Conservation (phyloP, 768 basidiomycete genomes). For the Collybia sp. region DNA sequence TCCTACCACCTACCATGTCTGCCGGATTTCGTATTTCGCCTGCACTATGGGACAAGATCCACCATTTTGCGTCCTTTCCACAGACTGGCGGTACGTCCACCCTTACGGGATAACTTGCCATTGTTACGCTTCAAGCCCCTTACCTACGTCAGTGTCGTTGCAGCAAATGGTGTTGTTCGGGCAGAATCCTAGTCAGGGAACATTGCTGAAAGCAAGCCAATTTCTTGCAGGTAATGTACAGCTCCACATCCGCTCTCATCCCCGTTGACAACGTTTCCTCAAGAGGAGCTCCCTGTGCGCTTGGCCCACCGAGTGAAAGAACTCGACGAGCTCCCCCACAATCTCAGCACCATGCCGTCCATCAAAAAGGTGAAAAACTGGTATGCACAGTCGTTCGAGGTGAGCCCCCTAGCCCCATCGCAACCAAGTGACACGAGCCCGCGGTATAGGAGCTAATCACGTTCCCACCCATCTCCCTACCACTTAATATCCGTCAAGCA, state of each 20-base stretch:
- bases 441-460: slow-evolving; percentile 74
- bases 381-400: slow-evolving; percentile 99
- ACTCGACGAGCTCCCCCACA: slow-evolving; percentile 90
- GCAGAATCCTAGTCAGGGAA: slow-evolving; percentile 93
- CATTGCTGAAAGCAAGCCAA: slow-evolving; percentile 86
- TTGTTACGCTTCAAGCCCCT: slow-evolving; percentile 67
- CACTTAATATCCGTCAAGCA: slow-evolving; percentile 63
- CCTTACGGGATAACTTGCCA: not conserved
- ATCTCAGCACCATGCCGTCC: slow-evolving; percentile 84
- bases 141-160: slow-evolving; percentile 71
- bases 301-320: slow-evolving; percentile 96
- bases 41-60: slow-evolving; percentile 84
- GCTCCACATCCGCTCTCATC: not conserved
- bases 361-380: slow-evolving; percentile 96
- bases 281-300: slow-evolving; percentile 92
- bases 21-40: slow-evolving; percentile 70
- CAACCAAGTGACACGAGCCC: not conserved
- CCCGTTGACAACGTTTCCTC: not conserved
- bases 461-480: slow-evolving; percentile 76
- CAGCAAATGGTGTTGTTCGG: slow-evolving; percentile 99
- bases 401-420: slow-evolving; percentile 27
- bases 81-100: slow-evolving; percentile 77
- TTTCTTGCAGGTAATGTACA: slow-evolving; percentile 66
- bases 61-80: slow-evolving; percentile 87
- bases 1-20: slow-evolving; percentile 31